Evolutionary conservation across 2,329 filamentous ascomycete genomes (phyloP), one percentile per base, ranked within the genome.

Genomic region (Colletotrichum gigasporum): DNA sequence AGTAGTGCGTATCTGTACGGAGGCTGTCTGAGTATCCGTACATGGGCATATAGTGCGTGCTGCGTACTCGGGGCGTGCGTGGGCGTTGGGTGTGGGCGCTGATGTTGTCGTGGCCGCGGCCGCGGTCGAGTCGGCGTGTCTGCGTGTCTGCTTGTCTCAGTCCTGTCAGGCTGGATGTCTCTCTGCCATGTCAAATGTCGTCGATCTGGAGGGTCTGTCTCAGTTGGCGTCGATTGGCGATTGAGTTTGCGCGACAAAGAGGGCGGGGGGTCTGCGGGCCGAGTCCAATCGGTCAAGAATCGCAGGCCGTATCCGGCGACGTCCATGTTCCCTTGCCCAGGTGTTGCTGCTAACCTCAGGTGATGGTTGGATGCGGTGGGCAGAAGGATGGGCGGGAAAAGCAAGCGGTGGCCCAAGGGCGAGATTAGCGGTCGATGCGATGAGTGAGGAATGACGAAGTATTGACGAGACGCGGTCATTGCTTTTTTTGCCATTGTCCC

Each of bases 141-240:
- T n/a, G n/a, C n/a, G n/a, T n/a, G n/a, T n/a, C n/a, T n/a, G n/a
- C 12, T 26, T 60, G 61, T 60, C 61, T 64, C 48, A 52, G 60
- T 39, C 30, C 41, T 60, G 41, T 48, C 55, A 55, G 26, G 51
- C 20, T 37, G 56, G 5, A 26, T 62, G 56, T 39, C 44, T 51
- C 42, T 50, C 32, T 60, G 35, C 14, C 34, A 35, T 50, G 56
- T 50, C 56, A 55, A 41, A 42, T 64, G 35, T 41, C 42, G 47
- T 54, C 61, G 62, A 62, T 64, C 55, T 48, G 16, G 41, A 61
- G 35, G 42, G 56, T 30, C 47, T 64, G 61, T 64, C 61, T 64
- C 61, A 64, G 56, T 47, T 61, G 48, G n/a, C 35, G 28, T 44
- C 35, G 62, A 55, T 62, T 61, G 35, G 42, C 62, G 57, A 55